Evolutionary conservation across 257 asterid species (phyloP), one percentile per base, ranked within the genome.

Genomic region (Solanum dulcamara): DNA sequence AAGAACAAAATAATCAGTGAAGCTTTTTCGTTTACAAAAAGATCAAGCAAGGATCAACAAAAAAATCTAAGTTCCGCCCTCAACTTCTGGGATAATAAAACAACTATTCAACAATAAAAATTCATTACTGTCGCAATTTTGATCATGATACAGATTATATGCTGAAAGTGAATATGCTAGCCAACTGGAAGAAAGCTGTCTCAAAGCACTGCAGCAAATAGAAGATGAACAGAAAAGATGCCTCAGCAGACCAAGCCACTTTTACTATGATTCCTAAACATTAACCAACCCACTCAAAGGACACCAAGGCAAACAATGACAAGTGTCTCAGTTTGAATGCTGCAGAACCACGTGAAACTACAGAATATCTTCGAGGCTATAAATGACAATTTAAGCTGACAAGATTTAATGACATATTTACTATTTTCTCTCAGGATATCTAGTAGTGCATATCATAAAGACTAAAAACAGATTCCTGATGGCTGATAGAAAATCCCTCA

Each of bases 1-100:
- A 86, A 59, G 66, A 81, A n/a, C n/a, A 85, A 85, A 17, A 33
- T 87, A 71, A 82, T 26, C 83, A 77, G 84, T 85, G 68, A 84
- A 11, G n/a, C 18, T 51, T 75, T 44, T 46, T 77, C 10, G 5
- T 77, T 46, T 44, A 18, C 74, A 40, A 87, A 50, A 55, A 68
- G 17, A 70, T n/a, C 35, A 57, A 5, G 66, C 9, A 42, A 9
- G 60, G 74, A 50, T 77, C 83, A 77, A 28, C 60, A 5, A 28
- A 46, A n/a, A 77, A 37, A 28, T 17, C 1, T 46, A 46, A 46
- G 26, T 5, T 46, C 17, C 37, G 4, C 22, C 42, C n/a, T 28
- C 62, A 77, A 77, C 6, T 26, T 77, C 62, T 28, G 62, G 22
- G 40, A 77, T 77, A 28, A 18, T 77, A 44, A 4, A 75, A 46